Base-by-base conservation (phyloP, 352 stramenopile genomes). In the Phytophthora fragariae region DNA sequence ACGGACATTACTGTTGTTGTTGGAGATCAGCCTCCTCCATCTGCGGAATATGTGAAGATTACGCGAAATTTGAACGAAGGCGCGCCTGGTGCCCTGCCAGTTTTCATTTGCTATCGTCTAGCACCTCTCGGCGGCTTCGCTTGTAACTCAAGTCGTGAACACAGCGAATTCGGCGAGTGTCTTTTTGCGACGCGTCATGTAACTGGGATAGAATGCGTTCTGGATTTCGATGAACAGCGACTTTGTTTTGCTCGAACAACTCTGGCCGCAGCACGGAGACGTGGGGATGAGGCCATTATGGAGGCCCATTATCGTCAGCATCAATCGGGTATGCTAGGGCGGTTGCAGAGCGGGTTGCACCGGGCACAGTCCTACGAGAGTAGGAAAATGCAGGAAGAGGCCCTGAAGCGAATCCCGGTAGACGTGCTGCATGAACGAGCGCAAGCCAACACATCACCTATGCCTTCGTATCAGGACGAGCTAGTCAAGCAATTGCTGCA, bases 401-500 rank as follows among this genome's bases (percentile, higher is more conserved):
- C 88, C 2, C 67, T 92, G 15, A 85, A 83, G 54, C 75, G 78
- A 29, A 95, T 96, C 59, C 90, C 90, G 10, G 79, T 94, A 1
- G 59, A 83, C 27, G 73, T 67, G n/a, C 67, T 96, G 2, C 76
- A 94, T 24, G 85, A 90, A 54, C 83, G 84, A n/a, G 87, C 86
- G 19, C 82, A 73, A 31, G 77, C 75, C 3, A 92, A 94, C 53
- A 59, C 76, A 8, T 76, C 76, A 1, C 83, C 84, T 15, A 84
- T 82, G 65, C 66, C 83, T 3, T 62, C 61, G 11, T 90, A 84
- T 39, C 76, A 91, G 44, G 85, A 95, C 29, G 90, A 95, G 56
- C 73, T 96, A 3, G 62, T 94, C 12, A 88, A 83, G 68, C 86
- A 94, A 44, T 65, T 97, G 29, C 71, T 95, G 2, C 81, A 90